Conservation (phyloP, 108 stramenopile genomes). For the Aurantiochytrium sp. region DNA sequence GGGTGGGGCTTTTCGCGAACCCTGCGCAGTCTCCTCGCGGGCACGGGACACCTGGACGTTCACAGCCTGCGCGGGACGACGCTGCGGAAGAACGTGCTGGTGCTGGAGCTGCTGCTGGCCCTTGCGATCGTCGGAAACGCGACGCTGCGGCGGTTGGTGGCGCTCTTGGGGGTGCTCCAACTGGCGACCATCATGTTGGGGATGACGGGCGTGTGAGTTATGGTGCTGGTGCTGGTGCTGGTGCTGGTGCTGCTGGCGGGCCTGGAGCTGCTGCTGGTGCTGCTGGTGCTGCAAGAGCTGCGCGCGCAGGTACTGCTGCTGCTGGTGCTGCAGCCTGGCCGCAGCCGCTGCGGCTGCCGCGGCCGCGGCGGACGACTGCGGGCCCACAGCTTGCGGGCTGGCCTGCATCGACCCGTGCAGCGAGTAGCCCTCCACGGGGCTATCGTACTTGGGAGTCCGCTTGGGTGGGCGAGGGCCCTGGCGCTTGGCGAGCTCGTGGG, state of each 20-base stretch:
- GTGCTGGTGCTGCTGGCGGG: neutral
- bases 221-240: neutral
- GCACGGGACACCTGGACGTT: neutral
- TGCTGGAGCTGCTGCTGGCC: no score
- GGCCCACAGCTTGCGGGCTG: neutral
- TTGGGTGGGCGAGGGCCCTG: constrained; percentile 9
- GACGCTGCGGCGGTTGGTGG: no score
- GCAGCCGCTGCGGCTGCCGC: neutral
- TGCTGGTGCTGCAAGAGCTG: neutral
- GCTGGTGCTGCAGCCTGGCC: neutral
- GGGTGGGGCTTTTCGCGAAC: neutral
- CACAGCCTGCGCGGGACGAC: neutral
- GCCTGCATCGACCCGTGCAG: neutral
- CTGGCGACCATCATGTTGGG: no score
- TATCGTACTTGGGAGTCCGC: neutral
- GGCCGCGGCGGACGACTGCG: neutral
- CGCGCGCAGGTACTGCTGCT: neutral
- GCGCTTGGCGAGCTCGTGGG: neutral
- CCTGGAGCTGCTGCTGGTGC: neutral
- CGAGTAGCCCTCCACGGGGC: neutral
- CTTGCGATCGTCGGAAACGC: no score
- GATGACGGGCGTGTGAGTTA: no score
- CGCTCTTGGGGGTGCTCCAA: no score
- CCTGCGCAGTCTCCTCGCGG: neutral
- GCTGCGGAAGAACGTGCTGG: neutral